Percentiles rank a stretch among this genome's conserved stretches.
phyloP scores from a whole-genome alignment of 139 green algal species.

The Yamagishiella unicocca region DNA sequence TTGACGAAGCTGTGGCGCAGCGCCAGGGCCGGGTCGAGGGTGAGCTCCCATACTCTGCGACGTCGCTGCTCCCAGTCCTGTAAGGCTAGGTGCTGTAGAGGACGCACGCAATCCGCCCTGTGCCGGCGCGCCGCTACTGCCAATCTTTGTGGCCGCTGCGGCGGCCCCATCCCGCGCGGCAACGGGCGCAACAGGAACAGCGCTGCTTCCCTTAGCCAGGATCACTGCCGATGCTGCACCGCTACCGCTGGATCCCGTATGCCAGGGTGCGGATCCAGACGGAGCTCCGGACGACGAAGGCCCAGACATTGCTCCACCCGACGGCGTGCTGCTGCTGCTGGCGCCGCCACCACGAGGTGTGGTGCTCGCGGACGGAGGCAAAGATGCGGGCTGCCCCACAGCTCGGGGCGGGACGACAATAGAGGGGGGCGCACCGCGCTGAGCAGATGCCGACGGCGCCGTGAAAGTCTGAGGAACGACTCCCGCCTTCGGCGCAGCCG shows the following conservation, averaged over 20 bases:
- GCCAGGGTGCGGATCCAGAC: neutral
- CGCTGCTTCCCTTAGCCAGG: neutral
- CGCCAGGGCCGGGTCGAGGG: neutral
- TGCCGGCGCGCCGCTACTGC: neutral
- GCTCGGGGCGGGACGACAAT: neutral
- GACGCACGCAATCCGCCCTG: neutral
- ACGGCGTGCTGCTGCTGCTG: conserved; percentile 23
- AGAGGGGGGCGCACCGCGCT: neutral
- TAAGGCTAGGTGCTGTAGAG: neutral
- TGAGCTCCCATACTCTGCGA: too few species aligned
- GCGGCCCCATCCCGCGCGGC: neutral
- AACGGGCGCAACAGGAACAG: neutral
- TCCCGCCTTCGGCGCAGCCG: neutral
- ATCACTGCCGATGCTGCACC: neutral
- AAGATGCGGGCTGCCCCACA: neutral
- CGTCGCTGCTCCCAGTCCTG: neutral
- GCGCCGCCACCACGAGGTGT: neutral
- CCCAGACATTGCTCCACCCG: neutral
- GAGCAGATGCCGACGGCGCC: neutral
- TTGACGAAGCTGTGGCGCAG: neutral
- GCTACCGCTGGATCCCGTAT: neutral
- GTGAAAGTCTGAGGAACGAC: neutral
- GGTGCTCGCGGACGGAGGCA: neutral
- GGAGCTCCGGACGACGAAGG: too few species aligned
- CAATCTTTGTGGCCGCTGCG: neutral